Evolutionary conservation across 108 stramenopile species (phyloP).

Genomic region (Skeletonema grethae): DNA sequence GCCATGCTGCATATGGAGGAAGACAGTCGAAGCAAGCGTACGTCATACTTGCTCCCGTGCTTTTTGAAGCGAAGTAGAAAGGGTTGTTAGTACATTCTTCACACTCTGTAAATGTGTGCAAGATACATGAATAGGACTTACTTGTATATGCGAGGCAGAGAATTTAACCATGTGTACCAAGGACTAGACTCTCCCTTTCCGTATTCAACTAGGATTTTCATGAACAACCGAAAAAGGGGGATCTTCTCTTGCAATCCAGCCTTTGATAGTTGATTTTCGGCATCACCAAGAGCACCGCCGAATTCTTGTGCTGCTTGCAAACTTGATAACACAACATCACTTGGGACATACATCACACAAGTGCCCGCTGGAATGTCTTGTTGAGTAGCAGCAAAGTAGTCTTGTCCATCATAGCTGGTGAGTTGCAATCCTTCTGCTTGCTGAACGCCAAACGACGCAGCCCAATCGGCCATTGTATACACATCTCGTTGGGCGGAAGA

Average conservation of each 20-base stretch:
- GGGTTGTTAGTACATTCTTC: no score
- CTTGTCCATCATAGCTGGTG: slow-evolving; percentile 47
- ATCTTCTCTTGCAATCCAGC: slow-evolving; percentile 42
- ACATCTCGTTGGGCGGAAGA: slow-evolving; percentile 48
- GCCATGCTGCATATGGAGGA: slow-evolving; percentile 50
- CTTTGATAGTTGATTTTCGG: slow-evolving; percentile 30
- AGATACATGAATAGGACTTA: no score
- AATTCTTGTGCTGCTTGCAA: slow-evolving; percentile 41
- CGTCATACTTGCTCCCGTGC: slow-evolving; percentile 48
- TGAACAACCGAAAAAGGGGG: slow-evolving; percentile 43
- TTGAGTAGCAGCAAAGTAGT: slow-evolving; percentile 47
- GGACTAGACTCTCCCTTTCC: slow-evolving; percentile 42
- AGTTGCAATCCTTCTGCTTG: slow-evolving; percentile 46
- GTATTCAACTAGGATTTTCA: slow-evolving; percentile 43
- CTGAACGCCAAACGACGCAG: slow-evolving; percentile 41
- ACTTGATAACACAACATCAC: slow-evolving; percentile 34
- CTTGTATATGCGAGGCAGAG: slow-evolving; percentile 49
- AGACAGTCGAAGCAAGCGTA: slow-evolving; percentile 53
- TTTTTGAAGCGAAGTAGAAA: no score
- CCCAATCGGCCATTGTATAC: slow-evolving; percentile 53
- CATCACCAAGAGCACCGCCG: slow-evolving; percentile 18
- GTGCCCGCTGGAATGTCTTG: slow-evolving; percentile 46
- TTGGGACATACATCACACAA: slow-evolving; percentile 45
- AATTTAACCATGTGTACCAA: slow-evolving; percentile 45
- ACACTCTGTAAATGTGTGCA: no score